Evolutionary conservation across 768 basidiomycete species (phyloP), one percentile per base, ranked within the genome.

Genomic region (Rhizopogon rudus): DNA sequence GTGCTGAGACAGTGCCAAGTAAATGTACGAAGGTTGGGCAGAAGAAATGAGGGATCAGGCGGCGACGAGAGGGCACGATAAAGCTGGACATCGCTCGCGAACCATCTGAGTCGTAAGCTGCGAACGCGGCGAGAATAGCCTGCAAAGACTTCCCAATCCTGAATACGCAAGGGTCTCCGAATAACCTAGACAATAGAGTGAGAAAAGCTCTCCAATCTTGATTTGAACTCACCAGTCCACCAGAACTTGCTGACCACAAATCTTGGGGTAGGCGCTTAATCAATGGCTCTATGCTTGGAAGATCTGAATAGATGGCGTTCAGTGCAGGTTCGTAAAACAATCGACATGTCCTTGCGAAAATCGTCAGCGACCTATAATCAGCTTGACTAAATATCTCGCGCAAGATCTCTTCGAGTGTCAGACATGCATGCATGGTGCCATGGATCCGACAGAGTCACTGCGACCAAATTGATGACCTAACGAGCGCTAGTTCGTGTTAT

Each of bases 261-360:
- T 70, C 67, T 60, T 57, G 54, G 9, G 67, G 67, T 65, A 68
- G 65, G 46, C 63, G 66, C 14, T 67, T 61, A 52, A 68, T 68
- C 61, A 68, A 64, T 54, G 64, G 68, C 43, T 71, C 57, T 51
- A 68, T 67, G 59, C 66, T 64, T 58, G 53, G 53, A 17, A 68
- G 62, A 61, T 68, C 68, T 45, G 66, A 57, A 61, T 70, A 68
- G 29, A 68, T 63, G 40, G 61, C 61, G 13, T 68, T 62, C 60
- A 68, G 65, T 60, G 68, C 67, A 60, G 67, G 67, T 55, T 68
- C 68, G 6, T 61, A 61, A 63, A 68, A 68, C 60, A 51, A 67
- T 57, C 61, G 67, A 52, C 52, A 65, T 44, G 65, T 67, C 52
- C 68, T 68, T 57, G 69, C 67, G 35, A 68, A 64, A 60, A 65